phyloP scores from a whole-genome alignment of 148 eudicot species.

The Polygonum aviculare region DNA sequence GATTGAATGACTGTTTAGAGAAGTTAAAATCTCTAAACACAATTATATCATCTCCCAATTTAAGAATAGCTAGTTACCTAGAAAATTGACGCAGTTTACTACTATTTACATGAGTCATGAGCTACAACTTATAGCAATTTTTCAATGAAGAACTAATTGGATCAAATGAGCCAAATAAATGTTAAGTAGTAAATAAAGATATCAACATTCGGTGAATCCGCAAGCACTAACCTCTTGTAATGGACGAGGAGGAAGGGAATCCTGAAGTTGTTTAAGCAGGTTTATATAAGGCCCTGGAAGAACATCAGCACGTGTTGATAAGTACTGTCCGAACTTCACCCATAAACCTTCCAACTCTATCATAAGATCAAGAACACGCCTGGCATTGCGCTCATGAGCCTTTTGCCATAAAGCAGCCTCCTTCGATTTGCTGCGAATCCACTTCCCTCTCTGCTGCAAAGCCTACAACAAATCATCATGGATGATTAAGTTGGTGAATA shows the following conservation, averaged over 20 bases:
- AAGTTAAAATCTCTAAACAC: neutral
- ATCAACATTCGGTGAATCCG: neutral
- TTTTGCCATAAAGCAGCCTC: slow-evolving; percentile 69
- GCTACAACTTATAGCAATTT: neutral
- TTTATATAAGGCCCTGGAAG: slow-evolving; percentile 81
- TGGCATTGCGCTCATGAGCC: slow-evolving; percentile 95
- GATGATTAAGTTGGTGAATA: neutral
- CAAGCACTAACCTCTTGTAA: slow-evolving; percentile 56
- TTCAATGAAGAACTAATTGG: neutral
- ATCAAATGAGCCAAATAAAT: neutral
- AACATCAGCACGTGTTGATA: slow-evolving; percentile 99
- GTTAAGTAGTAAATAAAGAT: neutral
- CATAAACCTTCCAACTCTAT: slow-evolving; percentile 92
- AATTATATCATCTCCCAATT: neutral
- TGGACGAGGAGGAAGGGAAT: slow-evolving; percentile 94
- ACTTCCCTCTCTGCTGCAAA: slow-evolving; percentile 80
- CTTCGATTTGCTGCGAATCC: slow-evolving; percentile 53
- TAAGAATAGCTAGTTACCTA: neutral
- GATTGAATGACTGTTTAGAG: neutral
- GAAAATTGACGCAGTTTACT: neutral
- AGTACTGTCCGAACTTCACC: slow-evolving; percentile 96
- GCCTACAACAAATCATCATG: slow-evolving; percentile 34
- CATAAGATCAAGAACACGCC: slow-evolving; percentile 66
- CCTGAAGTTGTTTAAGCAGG: slow-evolving; percentile 80
- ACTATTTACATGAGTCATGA: neutral